Conservation (phyloP, 2,329 filamentous ascomycete species). For the Phyllosticta capitalensis region DNA sequence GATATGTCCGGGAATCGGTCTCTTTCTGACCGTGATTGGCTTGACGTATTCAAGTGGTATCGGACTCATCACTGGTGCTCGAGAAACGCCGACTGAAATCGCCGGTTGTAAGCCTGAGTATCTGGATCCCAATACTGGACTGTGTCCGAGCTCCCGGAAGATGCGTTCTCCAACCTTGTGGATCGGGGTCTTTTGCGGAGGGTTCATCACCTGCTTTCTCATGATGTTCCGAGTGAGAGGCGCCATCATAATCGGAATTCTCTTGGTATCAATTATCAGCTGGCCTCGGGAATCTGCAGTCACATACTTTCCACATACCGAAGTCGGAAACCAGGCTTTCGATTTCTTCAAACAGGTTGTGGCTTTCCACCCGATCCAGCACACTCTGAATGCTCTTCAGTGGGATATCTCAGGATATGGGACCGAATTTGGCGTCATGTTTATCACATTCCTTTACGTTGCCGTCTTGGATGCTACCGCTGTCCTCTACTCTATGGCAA, state of each 20-base stretch:
- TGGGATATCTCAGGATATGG: constrained; percentile 63
- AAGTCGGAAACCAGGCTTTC: constrained; percentile 60
- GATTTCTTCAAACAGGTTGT: constrained; percentile 85
- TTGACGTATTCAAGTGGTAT: constrained; percentile 76
- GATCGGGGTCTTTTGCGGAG: constrained; percentile 81
- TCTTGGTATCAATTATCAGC: constrained; percentile 78
- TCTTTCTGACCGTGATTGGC: constrained; percentile 69
- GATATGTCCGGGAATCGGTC: constrained; percentile 74
- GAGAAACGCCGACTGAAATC: constrained; percentile 59
- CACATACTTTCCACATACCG: constrained; percentile 70
- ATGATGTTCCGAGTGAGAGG: constrained; percentile 84
- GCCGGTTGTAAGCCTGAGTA: constrained; percentile 59
- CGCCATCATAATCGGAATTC: constrained; percentile 73
- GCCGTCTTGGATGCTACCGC: constrained; percentile 83
- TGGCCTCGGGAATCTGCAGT: constrained; percentile 71
- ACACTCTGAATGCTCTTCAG: constrained; percentile 59
- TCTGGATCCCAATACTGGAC: constrained; percentile 34
- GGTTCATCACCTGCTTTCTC: constrained; percentile 67
- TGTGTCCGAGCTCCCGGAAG: constrained; percentile 57
- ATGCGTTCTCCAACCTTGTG: constrained; percentile 80
- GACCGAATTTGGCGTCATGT: constrained; percentile 69
- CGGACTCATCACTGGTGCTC: constrained; percentile 62
- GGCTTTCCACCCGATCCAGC: constrained; percentile 67
- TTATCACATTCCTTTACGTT: constrained; percentile 84
- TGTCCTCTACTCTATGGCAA: constrained; percentile 82